These are phyloP conservation scores for Isatis tinctoria DNA, from an alignment of 345 rosid species.

Conservation along the genomic window DNA sequence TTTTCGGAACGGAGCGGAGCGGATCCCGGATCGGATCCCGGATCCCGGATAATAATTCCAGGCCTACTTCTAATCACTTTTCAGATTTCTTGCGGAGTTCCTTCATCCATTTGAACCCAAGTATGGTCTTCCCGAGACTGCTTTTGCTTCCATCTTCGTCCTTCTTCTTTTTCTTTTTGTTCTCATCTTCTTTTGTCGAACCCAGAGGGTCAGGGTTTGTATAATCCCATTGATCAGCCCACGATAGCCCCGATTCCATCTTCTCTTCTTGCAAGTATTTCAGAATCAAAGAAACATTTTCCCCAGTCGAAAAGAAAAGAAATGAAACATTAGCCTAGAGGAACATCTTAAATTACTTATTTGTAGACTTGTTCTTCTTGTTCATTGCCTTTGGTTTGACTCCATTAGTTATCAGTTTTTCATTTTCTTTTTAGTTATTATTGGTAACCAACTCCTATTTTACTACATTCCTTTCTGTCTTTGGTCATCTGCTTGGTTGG, in stretches of 20 bases:
- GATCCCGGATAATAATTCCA: no score
- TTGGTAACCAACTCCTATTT: constrained; percentile 16
- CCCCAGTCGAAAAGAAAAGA: no score
- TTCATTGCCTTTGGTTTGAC: background rate
- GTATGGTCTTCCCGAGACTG: constrained; percentile 9
- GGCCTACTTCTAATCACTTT: no score
- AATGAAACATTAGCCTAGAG: background rate
- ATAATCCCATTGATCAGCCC: constrained; percentile 37
- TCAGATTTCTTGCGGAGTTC: constrained; percentile 30
- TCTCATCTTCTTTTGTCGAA: background rate
- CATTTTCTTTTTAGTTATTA: background rate
- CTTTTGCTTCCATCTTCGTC: constrained; percentile 18
- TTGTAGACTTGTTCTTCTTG: constrained; percentile 1
- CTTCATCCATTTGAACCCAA: constrained; percentile 32
- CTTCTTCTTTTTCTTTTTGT: background rate
- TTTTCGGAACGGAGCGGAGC: no score
- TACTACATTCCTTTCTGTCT: background rate
- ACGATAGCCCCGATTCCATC: constrained; percentile 28
- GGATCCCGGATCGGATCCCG: no score
- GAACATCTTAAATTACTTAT: background rate
- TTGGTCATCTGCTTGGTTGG: constrained; percentile 13
- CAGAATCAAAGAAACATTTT: background rate
- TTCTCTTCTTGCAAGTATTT: constrained; percentile 5
- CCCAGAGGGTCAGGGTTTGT: constrained; percentile 28
- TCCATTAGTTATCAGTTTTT: constrained; percentile 1